These are phyloP conservation scores for Achaetomium macrosporum DNA, from an alignment of 2,329 filamentous ascomycete genomes.

Conservation along the genomic window DNA sequence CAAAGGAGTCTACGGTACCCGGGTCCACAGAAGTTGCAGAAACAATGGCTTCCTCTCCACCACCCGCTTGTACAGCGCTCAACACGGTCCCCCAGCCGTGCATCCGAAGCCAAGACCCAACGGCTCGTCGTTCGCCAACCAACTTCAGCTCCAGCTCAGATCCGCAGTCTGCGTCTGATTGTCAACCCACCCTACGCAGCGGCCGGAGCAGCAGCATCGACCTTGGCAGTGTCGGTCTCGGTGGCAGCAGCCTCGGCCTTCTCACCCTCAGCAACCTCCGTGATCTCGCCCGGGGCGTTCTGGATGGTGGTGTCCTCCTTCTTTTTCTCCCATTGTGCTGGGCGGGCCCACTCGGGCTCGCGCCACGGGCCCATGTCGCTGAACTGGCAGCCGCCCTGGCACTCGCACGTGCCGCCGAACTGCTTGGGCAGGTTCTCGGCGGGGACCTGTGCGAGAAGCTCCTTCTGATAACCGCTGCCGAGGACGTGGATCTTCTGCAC, in stretches of 20 bases:
- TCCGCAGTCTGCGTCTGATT: neutral
- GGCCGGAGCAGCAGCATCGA: slow-evolving; percentile 15
- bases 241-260: slow-evolving; percentile 30
- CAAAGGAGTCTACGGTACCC: slow-evolving; percentile 6
- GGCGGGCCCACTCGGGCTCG: slow-evolving; percentile 60
- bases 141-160: neutral
- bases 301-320: slow-evolving; percentile 40
- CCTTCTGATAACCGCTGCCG: slow-evolving; percentile 72
- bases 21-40: neutral
- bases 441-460: slow-evolving; percentile 78
- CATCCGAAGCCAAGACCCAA: neutral
- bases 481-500: slow-evolving; percentile 94
- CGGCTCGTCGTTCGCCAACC: neutral
- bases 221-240: slow-evolving; percentile 29
- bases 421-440: slow-evolving; percentile 82
- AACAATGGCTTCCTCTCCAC: neutral
- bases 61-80: neutral
- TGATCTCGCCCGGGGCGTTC: slow-evolving; percentile 23
- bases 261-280: slow-evolving; percentile 32
- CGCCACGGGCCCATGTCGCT: slow-evolving; percentile 91
- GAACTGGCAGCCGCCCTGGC: slow-evolving; percentile 73
- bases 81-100: neutral
- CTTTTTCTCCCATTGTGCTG: slow-evolving; percentile 60
- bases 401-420: slow-evolving; percentile 81
- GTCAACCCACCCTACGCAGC: slow-evolving; percentile 24